Base-by-base conservation (phyloP, 139 green algal genomes). In the Diplosphaera chodatii region DNA sequence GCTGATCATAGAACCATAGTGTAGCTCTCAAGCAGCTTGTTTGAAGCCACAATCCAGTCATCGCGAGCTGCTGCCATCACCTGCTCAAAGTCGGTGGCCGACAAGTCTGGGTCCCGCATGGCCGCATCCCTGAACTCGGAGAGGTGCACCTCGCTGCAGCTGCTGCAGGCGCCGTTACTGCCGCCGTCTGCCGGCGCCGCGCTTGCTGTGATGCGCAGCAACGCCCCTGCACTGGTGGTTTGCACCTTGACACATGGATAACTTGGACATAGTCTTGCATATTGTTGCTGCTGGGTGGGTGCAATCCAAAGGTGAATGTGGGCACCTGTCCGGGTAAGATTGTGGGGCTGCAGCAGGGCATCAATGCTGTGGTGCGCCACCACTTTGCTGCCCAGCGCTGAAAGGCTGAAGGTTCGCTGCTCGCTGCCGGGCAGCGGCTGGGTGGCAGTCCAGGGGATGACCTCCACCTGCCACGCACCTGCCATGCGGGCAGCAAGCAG, bases 91-190 rank as follows among this genome's bases (percentile, higher is more conserved):
- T 30, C 48, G 23, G 21, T 66, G 32, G 59, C 29, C 5, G 34
- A 40, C 67, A 78, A 40, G 1, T 63, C 28, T 18, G 56, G 67
- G 3, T 59, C 31, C 31, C 27, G 37, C 59, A 81, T 23, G 1
- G 55, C 34, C 13, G 66, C 66, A 2, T 77, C 66, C 41, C 77
- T 82, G 21, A 73, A 33, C 40, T 82, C 75, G 8, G 68, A 66
- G 0, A 68, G 29, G 20, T 71, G 33, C 25, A 84, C 1, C 29
- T 68, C 27, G 56, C 29, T 68, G 32, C 68, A 29, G 48, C 40
- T 55, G 74, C 22, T 59, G 64, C 55, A 76, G 69, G 33, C 4
- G 40, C 63, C 4, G 74, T 62, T 2, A 32, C 67, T 10, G 37
- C 28, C n/a, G n/a, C n/a, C 32, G 34, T 40, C 18, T 27, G 25